phyloP scores from a whole-genome alignment of 192 early-diverging fungal genomes.

The Coemansia sp. region DNA sequence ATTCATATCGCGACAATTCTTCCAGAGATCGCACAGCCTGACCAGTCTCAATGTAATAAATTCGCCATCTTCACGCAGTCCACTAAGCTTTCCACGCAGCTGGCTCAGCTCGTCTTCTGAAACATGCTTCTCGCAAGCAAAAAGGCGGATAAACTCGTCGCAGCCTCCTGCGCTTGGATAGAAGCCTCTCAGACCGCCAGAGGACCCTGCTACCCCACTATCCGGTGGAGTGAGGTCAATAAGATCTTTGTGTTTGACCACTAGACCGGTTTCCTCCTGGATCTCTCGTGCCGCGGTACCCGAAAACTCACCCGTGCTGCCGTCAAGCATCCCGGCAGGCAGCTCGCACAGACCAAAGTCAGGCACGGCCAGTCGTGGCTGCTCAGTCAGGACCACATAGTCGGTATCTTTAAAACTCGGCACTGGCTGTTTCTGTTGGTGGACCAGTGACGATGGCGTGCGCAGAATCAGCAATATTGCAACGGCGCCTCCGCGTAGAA shows the following conservation, averaged over 20 bases:
- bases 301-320: conserved; percentile 62
- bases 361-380: conserved; percentile 71
- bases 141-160: conserved; percentile 75
- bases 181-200: conserved; percentile 51
- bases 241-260: conserved; percentile 60
- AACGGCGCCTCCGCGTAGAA: conserved; percentile 77
- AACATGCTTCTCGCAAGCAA: conserved; percentile 64
- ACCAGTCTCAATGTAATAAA: conserved; percentile 69
- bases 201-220: background rate
- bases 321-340: conserved; percentile 87
- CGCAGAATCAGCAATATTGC: conserved; percentile 68
- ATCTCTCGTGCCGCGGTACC: conserved; percentile 78
- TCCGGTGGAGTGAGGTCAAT: conserved; percentile 60
- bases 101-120: conserved; percentile 52
- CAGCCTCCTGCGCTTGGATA: conserved; percentile 80
- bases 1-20: conserved; percentile 69
- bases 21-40: conserved; percentile 64
- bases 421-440: background rate
- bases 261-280: conserved; percentile 78
- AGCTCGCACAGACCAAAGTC: conserved; percentile 65
- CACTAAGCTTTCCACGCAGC: conserved; percentile 65
- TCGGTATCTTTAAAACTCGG: conserved; percentile 35
- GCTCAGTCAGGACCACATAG: conserved; percentile 67
- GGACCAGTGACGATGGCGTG: background rate
- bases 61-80: conserved; percentile 75